phyloP scores from a whole-genome alignment of 129 eudicot species.

The Flaveria brownii region DNA sequence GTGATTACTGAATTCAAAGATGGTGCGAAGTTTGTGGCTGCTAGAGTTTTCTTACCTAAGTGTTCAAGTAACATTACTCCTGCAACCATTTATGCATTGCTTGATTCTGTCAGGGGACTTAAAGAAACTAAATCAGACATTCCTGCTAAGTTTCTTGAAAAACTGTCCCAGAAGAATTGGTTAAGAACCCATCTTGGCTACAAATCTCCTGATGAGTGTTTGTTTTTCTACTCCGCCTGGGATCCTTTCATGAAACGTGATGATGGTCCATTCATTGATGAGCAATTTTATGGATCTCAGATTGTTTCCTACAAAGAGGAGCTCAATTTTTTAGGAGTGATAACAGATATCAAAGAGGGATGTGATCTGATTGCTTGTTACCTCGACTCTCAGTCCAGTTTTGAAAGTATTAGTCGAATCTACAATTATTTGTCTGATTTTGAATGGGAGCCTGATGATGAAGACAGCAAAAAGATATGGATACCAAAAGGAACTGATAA shows the following conservation, averaged over 20 bases:
- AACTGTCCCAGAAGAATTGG: conserved; percentile 36
- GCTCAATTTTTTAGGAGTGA: conserved; percentile 42
- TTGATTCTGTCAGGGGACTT: conserved; percentile 33
- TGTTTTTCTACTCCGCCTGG: conserved; percentile 42
- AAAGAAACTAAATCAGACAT: background rate
- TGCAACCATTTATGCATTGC: conserved; percentile 39
- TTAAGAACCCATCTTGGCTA: conserved; percentile 47
- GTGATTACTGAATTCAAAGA: conserved; percentile 40
- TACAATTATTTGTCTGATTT: conserved; percentile 34
- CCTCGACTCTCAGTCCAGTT: conserved; percentile 34
- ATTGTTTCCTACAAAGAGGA: conserved; percentile 34
- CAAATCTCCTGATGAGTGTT: conserved; percentile 40
- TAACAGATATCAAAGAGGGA: conserved; percentile 19
- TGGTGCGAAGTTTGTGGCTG: conserved; percentile 47
- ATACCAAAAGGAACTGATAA: conserved; percentile 40
- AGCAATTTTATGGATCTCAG: conserved; percentile 40
- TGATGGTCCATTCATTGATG: conserved; percentile 62
- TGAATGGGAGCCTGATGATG: conserved; percentile 39
- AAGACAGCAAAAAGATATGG: conserved; percentile 39
- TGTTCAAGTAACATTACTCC: conserved; percentile 35
- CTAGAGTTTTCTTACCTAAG: conserved; percentile 37
- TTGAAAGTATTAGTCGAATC: conserved; percentile 32
- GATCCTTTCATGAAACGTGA: conserved; percentile 13
- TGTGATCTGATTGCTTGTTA: conserved; percentile 38
- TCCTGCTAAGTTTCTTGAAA: conserved; percentile 2